Percentiles rank a stretch among this genome's conserved stretches.
phyloP scores from a whole-genome alignment of 345 rosid species.

The Aquilaria sinensis region DNA sequence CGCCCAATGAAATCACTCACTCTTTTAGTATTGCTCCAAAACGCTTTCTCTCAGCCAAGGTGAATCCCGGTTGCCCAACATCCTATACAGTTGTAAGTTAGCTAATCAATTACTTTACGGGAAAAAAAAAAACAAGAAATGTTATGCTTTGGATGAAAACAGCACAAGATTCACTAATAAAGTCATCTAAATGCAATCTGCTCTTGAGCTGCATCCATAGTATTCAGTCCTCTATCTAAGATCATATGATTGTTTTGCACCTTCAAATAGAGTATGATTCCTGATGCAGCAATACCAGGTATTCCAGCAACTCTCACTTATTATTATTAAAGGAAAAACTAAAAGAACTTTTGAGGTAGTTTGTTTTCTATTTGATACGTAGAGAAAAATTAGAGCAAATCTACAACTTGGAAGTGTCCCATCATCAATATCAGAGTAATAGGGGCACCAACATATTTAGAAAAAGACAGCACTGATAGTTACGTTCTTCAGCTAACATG shows the following conservation, averaged over 20 bases:
- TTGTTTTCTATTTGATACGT: neutral
- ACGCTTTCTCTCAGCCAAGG: slow-evolving; percentile 85
- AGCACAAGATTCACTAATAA: slow-evolving; percentile 6
- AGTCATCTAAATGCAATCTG: slow-evolving; percentile 1
- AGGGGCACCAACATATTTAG: too few species aligned
- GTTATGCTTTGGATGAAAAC: neutral
- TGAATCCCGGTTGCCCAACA: slow-evolving; percentile 94
- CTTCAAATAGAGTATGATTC: slow-evolving; percentile 3
- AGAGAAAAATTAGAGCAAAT: slow-evolving; percentile 5
- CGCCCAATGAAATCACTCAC: slow-evolving; percentile 29
- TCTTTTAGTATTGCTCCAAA: slow-evolving; percentile 70
- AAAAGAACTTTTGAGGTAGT: neutral
- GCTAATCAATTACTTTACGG: neutral
- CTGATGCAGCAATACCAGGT: neutral
- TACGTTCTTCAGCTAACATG: too few species aligned
- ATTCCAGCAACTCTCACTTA: slow-evolving; percentile 1
- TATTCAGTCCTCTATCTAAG: slow-evolving; percentile 2
- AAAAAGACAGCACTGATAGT: too few species aligned
- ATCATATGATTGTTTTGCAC: neutral
- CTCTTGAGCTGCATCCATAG: slow-evolving; percentile 1
- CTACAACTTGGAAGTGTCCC: neutral
- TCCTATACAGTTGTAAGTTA: slow-evolving; percentile 44
- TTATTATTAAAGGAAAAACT: too few species aligned
- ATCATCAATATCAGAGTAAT: too few species aligned
- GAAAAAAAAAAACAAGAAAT: neutral